Evolutionary conservation across 2,329 filamentous ascomycete genomes (phyloP).

Genomic region (Aspergillus ibericus): DNA sequence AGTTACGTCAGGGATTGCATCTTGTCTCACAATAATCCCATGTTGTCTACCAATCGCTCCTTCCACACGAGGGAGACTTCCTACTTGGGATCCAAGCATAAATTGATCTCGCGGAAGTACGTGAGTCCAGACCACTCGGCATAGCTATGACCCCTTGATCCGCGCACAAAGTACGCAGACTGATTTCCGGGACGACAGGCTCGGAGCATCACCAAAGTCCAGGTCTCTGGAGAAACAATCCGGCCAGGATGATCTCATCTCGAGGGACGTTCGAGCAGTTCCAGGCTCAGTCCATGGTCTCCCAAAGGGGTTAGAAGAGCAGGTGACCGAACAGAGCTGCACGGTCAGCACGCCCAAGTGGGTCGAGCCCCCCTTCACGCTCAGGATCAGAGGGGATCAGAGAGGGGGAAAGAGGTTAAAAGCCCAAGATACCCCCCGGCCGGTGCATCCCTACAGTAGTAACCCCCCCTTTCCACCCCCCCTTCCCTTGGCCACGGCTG

Average conservation of each 20-base stretch:
- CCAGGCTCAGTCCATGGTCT: constrained; percentile 10
- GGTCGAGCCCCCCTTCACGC: constrained; percentile 9
- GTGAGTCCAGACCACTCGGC: background rate
- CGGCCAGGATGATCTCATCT: background rate
- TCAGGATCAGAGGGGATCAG: background rate
- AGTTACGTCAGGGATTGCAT: background rate
- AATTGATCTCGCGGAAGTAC: background rate
- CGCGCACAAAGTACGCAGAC: background rate
- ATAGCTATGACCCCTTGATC: background rate
- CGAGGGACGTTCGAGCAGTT: background rate
- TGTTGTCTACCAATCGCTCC: background rate
- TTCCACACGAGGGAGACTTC: background rate
- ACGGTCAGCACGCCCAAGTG: constrained; percentile 23
- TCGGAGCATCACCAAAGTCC: background rate
- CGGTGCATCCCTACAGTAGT: constrained; percentile 4
- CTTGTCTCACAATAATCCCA: background rate
- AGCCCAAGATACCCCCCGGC: constrained; percentile 4
- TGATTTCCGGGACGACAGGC: background rate
- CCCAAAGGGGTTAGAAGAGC: constrained; percentile 18
- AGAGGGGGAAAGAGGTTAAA: background rate
- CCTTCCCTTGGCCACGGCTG: background rate
- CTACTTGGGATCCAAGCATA: background rate
- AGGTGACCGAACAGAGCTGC: constrained; percentile 24
- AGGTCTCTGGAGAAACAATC: background rate
- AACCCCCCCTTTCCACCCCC: background rate